phyloP scores from a whole-genome alignment of 2,329 filamentous ascomycete genomes.

The Neopestalotiopsis rosae region DNA sequence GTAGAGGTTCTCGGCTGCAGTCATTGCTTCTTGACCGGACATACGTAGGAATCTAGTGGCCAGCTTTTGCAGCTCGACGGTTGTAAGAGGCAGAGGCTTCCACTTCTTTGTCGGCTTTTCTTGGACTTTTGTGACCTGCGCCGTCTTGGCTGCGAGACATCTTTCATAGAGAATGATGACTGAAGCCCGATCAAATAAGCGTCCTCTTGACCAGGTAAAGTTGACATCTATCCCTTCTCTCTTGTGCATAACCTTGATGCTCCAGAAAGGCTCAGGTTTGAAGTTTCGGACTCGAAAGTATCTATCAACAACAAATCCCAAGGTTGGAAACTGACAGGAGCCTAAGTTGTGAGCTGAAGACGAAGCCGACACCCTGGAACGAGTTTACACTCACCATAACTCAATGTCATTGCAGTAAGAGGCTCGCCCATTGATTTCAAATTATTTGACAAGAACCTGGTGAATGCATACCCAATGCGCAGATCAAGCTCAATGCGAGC shows the following conservation, averaged over 20 bases:
- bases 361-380: slow-evolving; percentile 22
- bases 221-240: slow-evolving; percentile 80
- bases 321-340: slow-evolving; percentile 94
- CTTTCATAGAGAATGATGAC: slow-evolving; percentile 84
- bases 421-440: slow-evolving; percentile 75
- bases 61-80: slow-evolving; percentile 95
- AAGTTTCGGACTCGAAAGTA: slow-evolving; percentile 96
- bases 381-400: slow-evolving; percentile 68
- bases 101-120: slow-evolving; percentile 93
- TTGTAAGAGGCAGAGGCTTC: slow-evolving; percentile 92
- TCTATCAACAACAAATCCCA: slow-evolving; percentile 95
- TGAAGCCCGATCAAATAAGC: slow-evolving; percentile 86
- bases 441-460: slow-evolving; percentile 81
- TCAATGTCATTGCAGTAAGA: slow-evolving; percentile 70
- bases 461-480: slow-evolving; percentile 91
- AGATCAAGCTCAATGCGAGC: slow-evolving; percentile 92
- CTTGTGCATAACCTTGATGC: slow-evolving; percentile 81
- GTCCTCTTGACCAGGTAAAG: slow-evolving; percentile 82
- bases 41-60: slow-evolving; percentile 89
- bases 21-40: slow-evolving; percentile 91
- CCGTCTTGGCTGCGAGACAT: slow-evolving; percentile 77
- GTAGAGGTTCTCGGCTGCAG: slow-evolving; percentile 83
- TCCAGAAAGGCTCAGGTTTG: slow-evolving; percentile 90
- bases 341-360: slow-evolving; percentile 48
- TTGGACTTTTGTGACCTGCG: slow-evolving; percentile 82